Evolutionary conservation across 2,329 filamentous ascomycete species (phyloP).

Genomic region (Aspergillus aculeatus): DNA sequence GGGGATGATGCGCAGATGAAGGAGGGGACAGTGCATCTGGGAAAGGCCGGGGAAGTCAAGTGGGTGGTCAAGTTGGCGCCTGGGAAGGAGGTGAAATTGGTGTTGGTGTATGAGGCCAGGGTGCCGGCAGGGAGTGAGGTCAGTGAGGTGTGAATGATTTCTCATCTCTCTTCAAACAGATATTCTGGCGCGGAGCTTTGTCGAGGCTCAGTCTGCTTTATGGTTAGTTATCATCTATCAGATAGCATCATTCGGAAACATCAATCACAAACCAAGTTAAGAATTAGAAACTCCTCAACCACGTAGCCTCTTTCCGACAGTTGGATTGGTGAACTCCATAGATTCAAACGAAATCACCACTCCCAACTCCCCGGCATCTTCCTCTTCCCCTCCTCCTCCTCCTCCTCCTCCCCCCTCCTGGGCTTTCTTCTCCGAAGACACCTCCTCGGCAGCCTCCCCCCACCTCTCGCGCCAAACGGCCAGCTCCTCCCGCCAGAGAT

Average conservation of each 20-base stretch:
- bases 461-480: slow-evolving; percentile 35
- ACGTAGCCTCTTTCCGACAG: no score
- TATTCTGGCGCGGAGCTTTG: neutral
- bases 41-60: slow-evolving; percentile 57
- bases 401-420: neutral
- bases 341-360: slow-evolving; percentile 11
- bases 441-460: slow-evolving; percentile 24
- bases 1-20: slow-evolving; percentile 29
- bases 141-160: neutral
- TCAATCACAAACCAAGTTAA: neutral
- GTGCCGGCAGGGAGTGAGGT: slow-evolving; percentile 45
- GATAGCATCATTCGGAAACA: neutral
- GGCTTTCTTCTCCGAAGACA: neutral
- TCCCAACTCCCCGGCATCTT: slow-evolving; percentile 24
- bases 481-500: slow-evolving; percentile 37
- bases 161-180: no score
- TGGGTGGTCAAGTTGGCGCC: slow-evolving; percentile 61
- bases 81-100: slow-evolving; percentile 57
- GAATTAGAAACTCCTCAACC: no score
- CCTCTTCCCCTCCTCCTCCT: slow-evolving; percentile 9
- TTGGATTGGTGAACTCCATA: no score
- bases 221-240: neutral
- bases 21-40: slow-evolving; percentile 52
- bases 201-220: neutral
- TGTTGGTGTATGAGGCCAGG: slow-evolving; percentile 61